Conservation (phyloP, 257 asterid species). For the Solanum corneliomulleri region DNA sequence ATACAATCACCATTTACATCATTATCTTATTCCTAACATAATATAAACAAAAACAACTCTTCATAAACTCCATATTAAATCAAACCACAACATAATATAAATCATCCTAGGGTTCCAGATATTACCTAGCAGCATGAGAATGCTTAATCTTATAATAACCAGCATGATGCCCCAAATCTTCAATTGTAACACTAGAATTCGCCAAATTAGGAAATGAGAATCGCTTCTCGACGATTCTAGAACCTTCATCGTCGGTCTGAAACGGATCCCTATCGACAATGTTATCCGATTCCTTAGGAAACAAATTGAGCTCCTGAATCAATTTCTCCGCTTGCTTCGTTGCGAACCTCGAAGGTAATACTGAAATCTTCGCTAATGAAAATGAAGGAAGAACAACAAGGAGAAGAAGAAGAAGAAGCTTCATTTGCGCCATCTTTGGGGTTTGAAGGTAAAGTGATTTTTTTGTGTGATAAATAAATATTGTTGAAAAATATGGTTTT, state of each 20-base stretch:
- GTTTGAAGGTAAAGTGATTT: not conserved
- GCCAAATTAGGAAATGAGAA: conserved; percentile 46
- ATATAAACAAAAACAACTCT: not conserved
- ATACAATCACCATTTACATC: not conserved
- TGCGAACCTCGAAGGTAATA: conserved; percentile 29
- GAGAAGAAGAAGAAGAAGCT: conserved; percentile 8
- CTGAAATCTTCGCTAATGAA: conserved; percentile 38
- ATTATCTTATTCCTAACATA: not conserved
- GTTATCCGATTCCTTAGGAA: conserved; percentile 49
- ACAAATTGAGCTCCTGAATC: conserved; percentile 61
- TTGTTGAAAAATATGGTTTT: not conserved
- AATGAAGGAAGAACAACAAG: conserved; percentile 16
- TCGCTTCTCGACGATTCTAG: conserved; percentile 57
- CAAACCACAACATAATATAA: not conserved
- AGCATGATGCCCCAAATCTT: conserved; percentile 77
- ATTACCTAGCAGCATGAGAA: conserved; percentile 73
- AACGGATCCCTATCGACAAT: conserved; percentile 18
- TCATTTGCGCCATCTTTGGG: conserved; percentile 11
- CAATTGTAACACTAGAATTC: conserved; percentile 33
- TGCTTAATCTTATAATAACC: conserved; percentile 77
- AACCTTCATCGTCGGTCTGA: not conserved
- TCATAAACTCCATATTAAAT: not conserved
- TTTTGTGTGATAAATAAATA: not conserved
- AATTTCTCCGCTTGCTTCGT: conserved; percentile 44
- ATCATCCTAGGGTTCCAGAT: not conserved